Conservation (phyloP, 1,284 basidiomycete genomes). For the Singerocomus inundabilis region DNA sequence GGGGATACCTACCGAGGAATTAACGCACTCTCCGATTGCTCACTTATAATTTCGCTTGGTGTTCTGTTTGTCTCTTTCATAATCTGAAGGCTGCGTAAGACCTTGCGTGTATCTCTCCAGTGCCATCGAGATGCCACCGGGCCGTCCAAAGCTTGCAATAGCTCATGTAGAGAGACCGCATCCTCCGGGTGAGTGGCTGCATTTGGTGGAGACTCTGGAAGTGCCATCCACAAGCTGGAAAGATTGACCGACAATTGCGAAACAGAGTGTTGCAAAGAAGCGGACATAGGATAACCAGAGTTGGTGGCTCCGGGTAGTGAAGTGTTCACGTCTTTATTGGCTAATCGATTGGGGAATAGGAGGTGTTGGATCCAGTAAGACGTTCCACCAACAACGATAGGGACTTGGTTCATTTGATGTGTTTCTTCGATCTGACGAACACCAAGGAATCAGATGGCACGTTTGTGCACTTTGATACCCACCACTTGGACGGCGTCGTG, state of each 20-base stretch:
- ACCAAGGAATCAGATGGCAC: not conserved
- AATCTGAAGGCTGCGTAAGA: slow-evolving; percentile 78
- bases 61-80: slow-evolving; percentile 70
- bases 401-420: slow-evolving; percentile 60
- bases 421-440: slow-evolving; percentile 65
- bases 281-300: slow-evolving; percentile 7
- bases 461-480: slow-evolving; percentile 30
- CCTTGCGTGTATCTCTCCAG: slow-evolving; percentile 91
- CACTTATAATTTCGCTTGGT: slow-evolving; percentile 68
- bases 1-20: slow-evolving; percentile 46
- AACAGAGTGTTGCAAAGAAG: slow-evolving; percentile 38
- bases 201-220: slow-evolving; percentile 53
- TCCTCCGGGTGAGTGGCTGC: slow-evolving; percentile 51
- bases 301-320: not conserved
- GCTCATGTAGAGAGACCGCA: slow-evolving; percentile 61
- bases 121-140: slow-evolving; percentile 86
- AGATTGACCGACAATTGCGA: slow-evolving; percentile 48
- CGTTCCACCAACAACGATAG: slow-evolving; percentile 93
- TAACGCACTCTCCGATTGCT: slow-evolving; percentile 52
- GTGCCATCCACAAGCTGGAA: slow-evolving; percentile 47
- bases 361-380: slow-evolving; percentile 98
- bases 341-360: slow-evolving; percentile 73
- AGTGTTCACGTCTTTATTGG: slow-evolving; percentile 18
- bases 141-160: slow-evolving; percentile 75
- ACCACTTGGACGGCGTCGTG: slow-evolving; percentile 70